phyloP scores from a whole-genome alignment of 441 rosid genomes.

The Aquilaria agallochum region DNA sequence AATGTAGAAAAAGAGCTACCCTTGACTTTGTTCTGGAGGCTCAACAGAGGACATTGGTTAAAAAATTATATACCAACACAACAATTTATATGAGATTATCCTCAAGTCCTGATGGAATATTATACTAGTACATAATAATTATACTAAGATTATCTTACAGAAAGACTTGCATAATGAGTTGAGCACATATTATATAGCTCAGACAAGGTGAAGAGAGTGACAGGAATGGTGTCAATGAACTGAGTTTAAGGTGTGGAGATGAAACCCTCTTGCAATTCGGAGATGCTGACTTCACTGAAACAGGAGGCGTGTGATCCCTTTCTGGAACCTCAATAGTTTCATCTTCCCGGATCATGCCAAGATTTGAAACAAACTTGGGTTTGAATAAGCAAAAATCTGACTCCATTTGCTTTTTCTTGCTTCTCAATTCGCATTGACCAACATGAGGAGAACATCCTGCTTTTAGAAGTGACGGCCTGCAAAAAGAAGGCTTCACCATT shows the following conservation, averaged over 20 bases:
- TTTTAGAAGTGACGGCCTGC: neutral
- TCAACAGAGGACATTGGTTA: no score
- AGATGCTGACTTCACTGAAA: constrained; percentile 12
- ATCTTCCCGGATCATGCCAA: constrained; percentile 13
- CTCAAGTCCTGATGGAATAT: no score
- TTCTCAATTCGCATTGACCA: constrained; percentile 4
- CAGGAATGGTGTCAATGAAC: constrained; percentile 9
- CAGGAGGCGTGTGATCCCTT: constrained; percentile 4
- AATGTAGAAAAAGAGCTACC: no score
- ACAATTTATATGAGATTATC: no score
- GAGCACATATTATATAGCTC: no score
- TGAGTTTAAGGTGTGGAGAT: constrained; percentile 13
- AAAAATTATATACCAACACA: no score
- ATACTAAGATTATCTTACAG: no score
- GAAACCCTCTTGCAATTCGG: constrained; percentile 28
- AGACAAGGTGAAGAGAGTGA: no score
- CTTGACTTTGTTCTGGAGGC: no score
- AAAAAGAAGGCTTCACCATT: constrained; percentile 2
- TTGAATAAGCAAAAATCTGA: constrained; percentile 6
- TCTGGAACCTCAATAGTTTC: constrained; percentile 23
- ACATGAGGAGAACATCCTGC: constrained; percentile 13
- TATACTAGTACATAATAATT: no score
- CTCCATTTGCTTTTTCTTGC: constrained; percentile 13
- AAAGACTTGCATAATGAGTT: no score
- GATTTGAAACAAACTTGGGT: constrained; percentile 16